Base-by-base conservation (phyloP, 371 early-diverging fungal species). In the Mortierella sp. region DNA sequence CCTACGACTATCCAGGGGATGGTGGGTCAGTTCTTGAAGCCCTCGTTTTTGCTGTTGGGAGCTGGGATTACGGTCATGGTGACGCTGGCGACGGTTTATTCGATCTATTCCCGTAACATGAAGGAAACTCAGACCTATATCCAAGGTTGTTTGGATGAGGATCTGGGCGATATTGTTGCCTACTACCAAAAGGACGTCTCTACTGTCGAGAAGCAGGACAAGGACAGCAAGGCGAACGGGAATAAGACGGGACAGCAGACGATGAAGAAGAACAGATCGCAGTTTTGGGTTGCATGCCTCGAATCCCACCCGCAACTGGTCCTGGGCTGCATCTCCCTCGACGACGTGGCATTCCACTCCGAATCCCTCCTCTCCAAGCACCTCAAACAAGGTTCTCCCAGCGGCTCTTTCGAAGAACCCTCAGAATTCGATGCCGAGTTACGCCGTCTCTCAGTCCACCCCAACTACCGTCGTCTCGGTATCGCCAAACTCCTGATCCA, bases 221-320 rank as follows among this genome's bases (percentile, higher is more conserved):
- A 29, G 56, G 54, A 70, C 38, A 60, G 71, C 70, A 56, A 46
- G 54, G 58, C 27, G n/a, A 55, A 71, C 16, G 32, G 35, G 0
- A 16, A 51, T 35, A 76, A 48, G 14, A 70, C 35, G 6, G 38
- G 41, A 41, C 7, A 11, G 12, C 27, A 41, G 41, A 41, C 8
- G 27, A 38, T 16, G 8, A 49, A 51, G 38, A 76, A 76, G 70
- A 76, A 83, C 44, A 70, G 77, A 29, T 81, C 81, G 1, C 75
- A 75, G 72, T 84, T 81, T 70, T 84, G 81, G 81, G 82, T 84
- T 0, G 85, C 85, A 14, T 84, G 85, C 43, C 41, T 84, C 75
- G 71, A 72, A 6, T 71, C 78, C 6, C 79, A 84, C 48, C 85
- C 85, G 21, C 74, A 81, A 27, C 14, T 81, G 18, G 78, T 84